These are phyloP conservation scores for Oryza nivara DNA, from an alignment of 176 grass and related monocot genomes.

Conservation along the genomic window DNA sequence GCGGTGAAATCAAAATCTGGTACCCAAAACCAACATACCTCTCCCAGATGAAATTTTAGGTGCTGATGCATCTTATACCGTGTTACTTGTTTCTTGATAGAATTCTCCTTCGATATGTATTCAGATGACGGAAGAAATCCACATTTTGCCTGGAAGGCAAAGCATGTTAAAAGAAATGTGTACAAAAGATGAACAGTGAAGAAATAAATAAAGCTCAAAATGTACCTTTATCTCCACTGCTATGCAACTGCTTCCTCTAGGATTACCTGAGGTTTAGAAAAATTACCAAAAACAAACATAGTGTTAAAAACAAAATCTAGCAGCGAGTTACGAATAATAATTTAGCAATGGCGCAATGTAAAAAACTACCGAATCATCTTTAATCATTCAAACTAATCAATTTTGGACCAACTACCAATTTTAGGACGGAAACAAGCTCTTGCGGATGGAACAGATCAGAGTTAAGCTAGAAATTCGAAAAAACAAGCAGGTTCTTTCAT, in stretches of 20 bases:
- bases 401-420: background rate
- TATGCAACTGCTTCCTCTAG: conserved; percentile 56
- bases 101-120: conserved; percentile 78
- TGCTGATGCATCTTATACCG: conserved; percentile 94
- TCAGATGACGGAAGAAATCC: conserved; percentile 91
- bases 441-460: background rate
- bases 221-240: conserved; percentile 97
- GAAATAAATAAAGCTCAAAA: conserved; percentile 36
- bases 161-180: conserved; percentile 17
- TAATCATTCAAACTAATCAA: background rate
- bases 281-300: conserved; percentile 17
- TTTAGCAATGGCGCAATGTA: conserved; percentile 7
- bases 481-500: background rate
- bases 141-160: conserved; percentile 75
- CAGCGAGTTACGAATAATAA: conserved; percentile 22
- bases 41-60: conserved; percentile 69
- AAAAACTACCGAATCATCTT: background rate
- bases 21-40: conserved; percentile 52
- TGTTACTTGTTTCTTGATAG: conserved; percentile 84
- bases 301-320: conserved; percentile 3
- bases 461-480: conserved; percentile 4
- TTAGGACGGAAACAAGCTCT: conserved; percentile 13
- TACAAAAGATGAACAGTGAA: conserved; percentile 30
- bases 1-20: background rate
- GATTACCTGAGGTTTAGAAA: conserved; percentile 58